Base-by-base conservation (phyloP, 1,139 yeast species). In the Nakaseomyces uthaithaninus region DNA sequence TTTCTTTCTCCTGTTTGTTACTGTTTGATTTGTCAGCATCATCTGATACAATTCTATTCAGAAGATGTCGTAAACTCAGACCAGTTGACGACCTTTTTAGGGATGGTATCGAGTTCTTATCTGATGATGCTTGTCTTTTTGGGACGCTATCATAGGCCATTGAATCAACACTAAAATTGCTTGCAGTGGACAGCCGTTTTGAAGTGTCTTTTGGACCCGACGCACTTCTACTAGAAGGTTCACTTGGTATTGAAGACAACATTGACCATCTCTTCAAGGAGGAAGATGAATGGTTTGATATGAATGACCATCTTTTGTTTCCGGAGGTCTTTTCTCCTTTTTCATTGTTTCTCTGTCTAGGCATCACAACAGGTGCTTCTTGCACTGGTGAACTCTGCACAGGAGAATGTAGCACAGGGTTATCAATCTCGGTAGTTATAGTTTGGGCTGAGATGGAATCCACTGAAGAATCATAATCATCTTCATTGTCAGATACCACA, bases 251-350 rank as follows among this genome's bases (percentile, higher is more conserved):
- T 2, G 50, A 50, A 3, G 63, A 57, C 14, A 57, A 38, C 16
- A 54, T 48, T 1, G 62, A 57, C 60, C 60, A 55, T 40, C 62
- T 49, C 38, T 57, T 57, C 50, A 53, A 55, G 2, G 54, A 49
- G 2, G 52, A 45, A 8, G 55, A 47, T 11, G 57, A 48, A 38
- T 53, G 53, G 35, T 42, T 53, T 2, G 59, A 55, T 18, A 55
- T 51, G 16, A 57, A 48, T 6, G 62, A 57, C 60, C 62, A 56
- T 30, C 60, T 43, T 39, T 56, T 40, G 16, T 12, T 7, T 11
- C 18, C 48, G 4, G 35, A 19, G 34, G 40, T 44, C 14, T 38
- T 33, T 22, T 27, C 17, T 8, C 25, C 25, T 17, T 20, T 31
- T 19, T 26, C 39, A 20, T 18, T 23, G 7, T 8, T 35, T 23